Conservation (phyloP, 2,329 filamentous ascomycete genomes). For the Fusarium multiceps region DNA sequence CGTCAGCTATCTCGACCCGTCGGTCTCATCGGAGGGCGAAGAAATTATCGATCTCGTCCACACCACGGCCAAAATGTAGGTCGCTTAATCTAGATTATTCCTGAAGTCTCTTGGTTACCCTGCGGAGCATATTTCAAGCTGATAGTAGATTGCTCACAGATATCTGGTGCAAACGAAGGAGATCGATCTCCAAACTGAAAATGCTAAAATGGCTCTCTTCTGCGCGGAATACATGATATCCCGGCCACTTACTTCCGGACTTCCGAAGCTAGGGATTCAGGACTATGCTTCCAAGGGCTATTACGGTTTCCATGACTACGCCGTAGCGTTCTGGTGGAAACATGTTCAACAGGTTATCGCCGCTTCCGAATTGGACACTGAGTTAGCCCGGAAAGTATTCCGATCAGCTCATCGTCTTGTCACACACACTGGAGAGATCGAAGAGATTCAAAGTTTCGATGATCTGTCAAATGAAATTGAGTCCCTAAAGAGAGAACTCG, state of each 20-base stretch:
- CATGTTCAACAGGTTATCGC: background rate
- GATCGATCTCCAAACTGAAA: background rate
- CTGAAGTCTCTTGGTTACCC: no score
- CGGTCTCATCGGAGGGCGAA: background rate
- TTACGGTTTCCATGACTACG: background rate
- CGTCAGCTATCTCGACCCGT: background rate
- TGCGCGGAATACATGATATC: background rate
- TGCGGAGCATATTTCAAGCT: fast-evolving
- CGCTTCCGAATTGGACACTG: background rate
- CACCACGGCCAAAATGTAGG: background rate
- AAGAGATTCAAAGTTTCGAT: fast-evolving
- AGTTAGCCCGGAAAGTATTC: fast-evolving
- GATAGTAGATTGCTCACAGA: fast-evolving
- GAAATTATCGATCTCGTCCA: background rate
- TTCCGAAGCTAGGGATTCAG: fast-evolving
- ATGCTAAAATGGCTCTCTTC: background rate
- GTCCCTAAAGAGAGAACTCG: background rate
- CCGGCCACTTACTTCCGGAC: background rate
- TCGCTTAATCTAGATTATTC: no score
- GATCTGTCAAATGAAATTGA: fast-evolving
- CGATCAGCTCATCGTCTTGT: fast-evolving
- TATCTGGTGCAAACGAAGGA: background rate
- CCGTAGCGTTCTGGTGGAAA: background rate
- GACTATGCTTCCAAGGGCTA: background rate
- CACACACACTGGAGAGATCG: background rate